Evolutionary conservation across 2,329 filamentous ascomycete genomes (phyloP).

Genomic region (Pseudogymnoascus sp.): DNA sequence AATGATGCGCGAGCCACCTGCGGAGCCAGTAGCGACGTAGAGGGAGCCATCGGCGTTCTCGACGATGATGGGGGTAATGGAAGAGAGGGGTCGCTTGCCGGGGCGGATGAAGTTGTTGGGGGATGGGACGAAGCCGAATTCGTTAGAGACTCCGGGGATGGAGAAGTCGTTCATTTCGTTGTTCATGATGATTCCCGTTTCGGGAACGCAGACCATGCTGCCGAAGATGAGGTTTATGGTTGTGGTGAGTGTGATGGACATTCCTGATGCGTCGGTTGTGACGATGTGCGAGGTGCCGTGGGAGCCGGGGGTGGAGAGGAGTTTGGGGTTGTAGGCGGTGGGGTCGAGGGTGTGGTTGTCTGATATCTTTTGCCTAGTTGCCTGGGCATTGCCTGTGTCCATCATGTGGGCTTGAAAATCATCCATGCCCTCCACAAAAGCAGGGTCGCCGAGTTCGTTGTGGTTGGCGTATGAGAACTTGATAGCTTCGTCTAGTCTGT

Average conservation of each 20-base stretch:
- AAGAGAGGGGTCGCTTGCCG: slow-evolving; percentile 74
- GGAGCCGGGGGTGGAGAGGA: slow-evolving; percentile 58
- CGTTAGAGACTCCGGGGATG: slow-evolving; percentile 70
- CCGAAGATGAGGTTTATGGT: slow-evolving; percentile 87
- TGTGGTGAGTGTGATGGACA: slow-evolving; percentile 75
- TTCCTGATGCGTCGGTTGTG: slow-evolving; percentile 61
- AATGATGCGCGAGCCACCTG: slow-evolving; percentile 77
- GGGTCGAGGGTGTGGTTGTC: slow-evolving; percentile 66
- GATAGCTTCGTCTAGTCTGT: slow-evolving; percentile 81
- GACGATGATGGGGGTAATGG: slow-evolving; percentile 71
- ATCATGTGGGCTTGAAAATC: slow-evolving; percentile 63
- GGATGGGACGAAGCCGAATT: slow-evolving; percentile 77
- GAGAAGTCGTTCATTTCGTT: slow-evolving; percentile 75
- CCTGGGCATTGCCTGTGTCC: slow-evolving; percentile 47
- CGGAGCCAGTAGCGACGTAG: slow-evolving; percentile 64
- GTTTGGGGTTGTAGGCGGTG: slow-evolving; percentile 63
- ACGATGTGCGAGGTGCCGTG: slow-evolving; percentile 70
- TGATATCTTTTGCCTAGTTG: slow-evolving; percentile 59
- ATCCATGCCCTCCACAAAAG: slow-evolving; percentile 57
- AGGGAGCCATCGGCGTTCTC: slow-evolving; percentile 58
- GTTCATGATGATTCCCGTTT: slow-evolving; percentile 47
- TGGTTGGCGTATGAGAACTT: slow-evolving; percentile 80
- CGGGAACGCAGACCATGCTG: slow-evolving; percentile 66
- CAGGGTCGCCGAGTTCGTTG: slow-evolving; percentile 74
- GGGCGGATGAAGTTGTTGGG: slow-evolving; percentile 75